These are phyloP conservation scores for Trichocladium uniseriatum DNA, from an alignment of 495 filamentous ascomycete genomes.

Conservation along the genomic window DNA sequence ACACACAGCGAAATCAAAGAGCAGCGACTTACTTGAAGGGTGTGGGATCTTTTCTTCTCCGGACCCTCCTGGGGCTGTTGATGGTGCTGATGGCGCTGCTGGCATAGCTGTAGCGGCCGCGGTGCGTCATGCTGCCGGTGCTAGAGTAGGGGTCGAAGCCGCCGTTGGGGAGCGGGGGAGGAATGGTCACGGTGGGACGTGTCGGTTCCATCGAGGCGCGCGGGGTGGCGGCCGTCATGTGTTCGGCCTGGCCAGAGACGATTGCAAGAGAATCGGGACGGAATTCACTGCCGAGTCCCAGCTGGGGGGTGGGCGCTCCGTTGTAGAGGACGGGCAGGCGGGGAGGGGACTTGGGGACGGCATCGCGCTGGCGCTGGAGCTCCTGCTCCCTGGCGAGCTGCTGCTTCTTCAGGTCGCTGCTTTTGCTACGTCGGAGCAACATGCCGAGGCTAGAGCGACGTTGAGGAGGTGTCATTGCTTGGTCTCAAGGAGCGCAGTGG, in stretches of 20 bases:
- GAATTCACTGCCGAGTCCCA: constrained; percentile 57
- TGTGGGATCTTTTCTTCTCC: constrained; percentile 92
- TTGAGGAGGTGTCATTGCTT: constrained; percentile 36
- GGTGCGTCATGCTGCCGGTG: constrained; percentile 92
- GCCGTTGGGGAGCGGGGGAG: constrained; percentile 47
- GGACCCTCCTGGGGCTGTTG: constrained; percentile 86
- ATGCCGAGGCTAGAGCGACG: constrained; percentile 49
- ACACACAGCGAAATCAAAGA: background rate
- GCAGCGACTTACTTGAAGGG: constrained; percentile 80
- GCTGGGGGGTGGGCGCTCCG: constrained; percentile 46
- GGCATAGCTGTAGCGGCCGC: constrained; percentile 93
- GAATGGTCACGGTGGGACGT: constrained; percentile 25
- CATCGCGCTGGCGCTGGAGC: constrained; percentile 55
- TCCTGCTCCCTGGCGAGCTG: constrained; percentile 51
- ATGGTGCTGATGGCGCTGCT: constrained; percentile 85
- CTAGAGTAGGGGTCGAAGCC: constrained; percentile 66
- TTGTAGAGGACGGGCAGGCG: constrained; percentile 69
- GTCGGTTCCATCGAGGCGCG: constrained; percentile 39
- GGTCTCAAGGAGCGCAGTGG: constrained; percentile 18
- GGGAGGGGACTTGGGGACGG: constrained; percentile 62
- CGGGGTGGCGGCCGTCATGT: constrained; percentile 31
- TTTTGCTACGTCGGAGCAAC: constrained; percentile 76
- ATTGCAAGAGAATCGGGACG: constrained; percentile 58
- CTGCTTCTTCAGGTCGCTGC: constrained; percentile 62
- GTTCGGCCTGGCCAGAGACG: constrained; percentile 44